phyloP scores from a whole-genome alignment of 164 flowering plant genomes.

The Chimonanthus praecox region DNA sequence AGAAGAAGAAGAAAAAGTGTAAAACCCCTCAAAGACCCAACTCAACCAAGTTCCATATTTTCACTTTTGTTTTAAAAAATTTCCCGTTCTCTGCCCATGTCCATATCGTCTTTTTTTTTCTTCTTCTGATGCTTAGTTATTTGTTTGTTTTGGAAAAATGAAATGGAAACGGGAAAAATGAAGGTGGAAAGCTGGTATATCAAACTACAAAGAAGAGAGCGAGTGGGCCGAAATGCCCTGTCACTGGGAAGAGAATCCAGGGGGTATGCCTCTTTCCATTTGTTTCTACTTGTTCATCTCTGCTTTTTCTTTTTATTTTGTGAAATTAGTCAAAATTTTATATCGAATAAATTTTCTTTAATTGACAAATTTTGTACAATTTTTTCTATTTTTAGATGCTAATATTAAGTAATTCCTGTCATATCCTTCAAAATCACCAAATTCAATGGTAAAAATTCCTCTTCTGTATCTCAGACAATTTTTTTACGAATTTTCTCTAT shows the following conservation, averaged over 20 bases:
- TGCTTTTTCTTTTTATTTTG: background rate
- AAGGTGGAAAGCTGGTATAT: constrained; percentile 44
- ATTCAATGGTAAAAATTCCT: no score
- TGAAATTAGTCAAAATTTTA: background rate
- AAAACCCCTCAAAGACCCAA: background rate
- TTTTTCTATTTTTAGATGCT: no score
- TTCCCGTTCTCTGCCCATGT: background rate
- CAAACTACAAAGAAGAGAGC: constrained; percentile 54
- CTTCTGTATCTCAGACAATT: no score
- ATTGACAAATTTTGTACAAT: background rate
- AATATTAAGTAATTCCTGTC: no score
- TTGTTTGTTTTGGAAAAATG: background rate
- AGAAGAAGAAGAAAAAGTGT: no score
- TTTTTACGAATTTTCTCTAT: no score
- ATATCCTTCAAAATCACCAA: no score
- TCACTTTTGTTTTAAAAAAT: background rate
- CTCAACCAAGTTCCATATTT: background rate
- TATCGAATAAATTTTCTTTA: background rate
- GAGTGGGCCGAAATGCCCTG: constrained; percentile 57
- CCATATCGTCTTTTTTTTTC: background rate
- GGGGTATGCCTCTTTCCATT: constrained; percentile 33
- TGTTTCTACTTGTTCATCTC: background rate
- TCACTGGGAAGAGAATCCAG: constrained; percentile 60
- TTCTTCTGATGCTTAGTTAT: background rate
- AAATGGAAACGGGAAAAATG: background rate